Conservation (phyloP, 495 filamentous ascomycete genomes). For the Penicillium lividum region DNA sequence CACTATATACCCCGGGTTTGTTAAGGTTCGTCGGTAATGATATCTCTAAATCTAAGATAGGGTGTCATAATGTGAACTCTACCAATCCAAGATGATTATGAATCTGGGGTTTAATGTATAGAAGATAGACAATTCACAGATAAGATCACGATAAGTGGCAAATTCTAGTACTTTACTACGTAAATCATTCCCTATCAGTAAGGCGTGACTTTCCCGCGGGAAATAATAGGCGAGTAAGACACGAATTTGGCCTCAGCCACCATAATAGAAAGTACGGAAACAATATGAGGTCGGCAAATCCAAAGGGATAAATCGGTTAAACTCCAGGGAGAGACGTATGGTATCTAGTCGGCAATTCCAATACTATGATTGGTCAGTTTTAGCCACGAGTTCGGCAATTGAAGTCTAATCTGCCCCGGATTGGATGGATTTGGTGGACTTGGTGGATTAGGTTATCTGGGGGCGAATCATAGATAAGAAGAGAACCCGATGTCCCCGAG, state of each 20-base stretch:
- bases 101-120: too few relatives aligned
- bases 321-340: background rate
- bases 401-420: background rate
- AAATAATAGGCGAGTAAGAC: background rate
- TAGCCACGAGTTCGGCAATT: background rate
- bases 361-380: background rate
- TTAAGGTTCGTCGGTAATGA: too few relatives aligned
- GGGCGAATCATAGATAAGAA: too few relatives aligned
- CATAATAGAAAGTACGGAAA: too few relatives aligned
- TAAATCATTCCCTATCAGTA: background rate
- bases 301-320: background rate
- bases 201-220: background rate
- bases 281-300: background rate
- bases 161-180: background rate
- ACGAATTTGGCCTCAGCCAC: background rate
- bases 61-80: too few relatives aligned
- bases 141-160: background rate
- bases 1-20: too few relatives aligned
- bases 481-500: too few relatives aligned
- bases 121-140: background rate
- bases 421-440: background rate
- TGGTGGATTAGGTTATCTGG: background rate
- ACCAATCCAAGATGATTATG: too few relatives aligned
- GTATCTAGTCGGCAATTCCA: background rate
- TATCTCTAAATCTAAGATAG: too few relatives aligned